Conservation (phyloP, 2,329 filamentous ascomycete genomes). For the Lachnellula cervina region DNA sequence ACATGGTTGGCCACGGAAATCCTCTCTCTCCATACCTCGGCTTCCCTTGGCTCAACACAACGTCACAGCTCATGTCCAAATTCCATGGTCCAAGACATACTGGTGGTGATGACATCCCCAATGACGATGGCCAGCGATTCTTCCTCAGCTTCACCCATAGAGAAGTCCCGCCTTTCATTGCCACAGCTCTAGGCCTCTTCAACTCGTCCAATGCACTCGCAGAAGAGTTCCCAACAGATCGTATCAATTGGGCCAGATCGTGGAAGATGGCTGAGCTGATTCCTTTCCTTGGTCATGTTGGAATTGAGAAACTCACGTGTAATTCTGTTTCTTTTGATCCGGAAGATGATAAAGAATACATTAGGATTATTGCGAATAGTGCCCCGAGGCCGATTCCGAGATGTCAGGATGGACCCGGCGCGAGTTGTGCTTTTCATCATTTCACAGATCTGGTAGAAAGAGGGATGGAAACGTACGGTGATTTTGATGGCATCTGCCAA, state of each 20-base stretch:
- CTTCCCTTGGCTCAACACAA: slow-evolving; percentile 62
- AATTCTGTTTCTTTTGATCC: slow-evolving; percentile 47
- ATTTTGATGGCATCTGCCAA: slow-evolving; percentile 28
- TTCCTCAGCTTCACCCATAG: slow-evolving; percentile 67
- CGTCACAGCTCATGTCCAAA: slow-evolving; percentile 43
- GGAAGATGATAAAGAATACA: slow-evolving; percentile 44
- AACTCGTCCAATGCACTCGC: slow-evolving; percentile 61
- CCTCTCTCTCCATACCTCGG: slow-evolving; percentile 53
- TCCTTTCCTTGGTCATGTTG: slow-evolving; percentile 62
- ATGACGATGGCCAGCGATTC: slow-evolving; percentile 47
- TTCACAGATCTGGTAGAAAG: slow-evolving; percentile 40
- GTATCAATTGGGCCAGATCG: slow-evolving; percentile 57
- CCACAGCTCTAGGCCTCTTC: slow-evolving; percentile 64
- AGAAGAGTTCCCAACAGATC: slow-evolving; percentile 58
- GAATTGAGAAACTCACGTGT: slow-evolving; percentile 61
- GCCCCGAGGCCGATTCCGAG: slow-evolving; percentile 44
- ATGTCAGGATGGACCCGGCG: slow-evolving; percentile 46
- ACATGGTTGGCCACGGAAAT: slow-evolving; percentile 62
- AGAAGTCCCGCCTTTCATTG: slow-evolving; percentile 61
- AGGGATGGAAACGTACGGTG: slow-evolving; percentile 34
- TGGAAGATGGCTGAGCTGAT: slow-evolving; percentile 61
- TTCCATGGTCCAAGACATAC: slow-evolving; percentile 21
- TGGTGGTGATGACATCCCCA: slow-evolving; percentile 6
- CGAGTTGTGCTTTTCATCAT: slow-evolving; percentile 41
- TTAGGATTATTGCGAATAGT: slow-evolving; percentile 47